Conservation (phyloP, 2,329 filamentous ascomycete genomes). For the Penicillium palitans region DNA sequence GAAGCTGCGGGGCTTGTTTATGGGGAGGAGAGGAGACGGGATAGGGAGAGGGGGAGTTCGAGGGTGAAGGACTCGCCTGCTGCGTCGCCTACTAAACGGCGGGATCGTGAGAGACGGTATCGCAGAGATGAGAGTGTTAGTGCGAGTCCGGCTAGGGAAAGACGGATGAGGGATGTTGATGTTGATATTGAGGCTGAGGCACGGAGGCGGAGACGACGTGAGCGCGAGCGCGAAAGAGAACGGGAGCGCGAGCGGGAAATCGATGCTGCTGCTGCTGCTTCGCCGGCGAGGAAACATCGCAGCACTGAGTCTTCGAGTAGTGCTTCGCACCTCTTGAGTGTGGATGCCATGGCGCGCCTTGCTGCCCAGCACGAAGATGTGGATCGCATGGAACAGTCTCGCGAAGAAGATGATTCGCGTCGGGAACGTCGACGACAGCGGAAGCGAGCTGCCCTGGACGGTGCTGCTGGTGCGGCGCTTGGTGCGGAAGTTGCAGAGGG, state of each 20-base stretch:
- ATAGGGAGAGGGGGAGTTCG: slow-evolving; percentile 22
- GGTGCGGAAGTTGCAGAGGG: slow-evolving; percentile 26
- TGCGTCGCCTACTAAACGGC: slow-evolving; percentile 38
- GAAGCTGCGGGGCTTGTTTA: slow-evolving; percentile 18
- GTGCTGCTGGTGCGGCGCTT: slow-evolving; percentile 19
- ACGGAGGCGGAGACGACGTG: slow-evolving; percentile 30
- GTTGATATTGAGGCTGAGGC: slow-evolving; percentile 26
- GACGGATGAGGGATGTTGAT: slow-evolving; percentile 22
- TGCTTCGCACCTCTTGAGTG: slow-evolving; percentile 46
- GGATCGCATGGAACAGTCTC: slow-evolving; percentile 47
- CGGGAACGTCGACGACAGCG: slow-evolving; percentile 29
- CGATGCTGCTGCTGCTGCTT: slow-evolving; percentile 17
- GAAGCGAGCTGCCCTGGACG: slow-evolving; percentile 29
- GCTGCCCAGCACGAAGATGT: slow-evolving; percentile 62
- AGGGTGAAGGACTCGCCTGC: slow-evolving; percentile 41
- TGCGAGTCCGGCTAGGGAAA: slow-evolving; percentile 21
- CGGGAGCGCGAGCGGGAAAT: slow-evolving; percentile 12
- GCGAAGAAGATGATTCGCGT: slow-evolving; percentile 32
- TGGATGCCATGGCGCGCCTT: slow-evolving; percentile 64
- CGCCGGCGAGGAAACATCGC: slow-evolving; percentile 37
- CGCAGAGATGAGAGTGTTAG: slow-evolving; percentile 34
- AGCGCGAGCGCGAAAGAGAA: slow-evolving; percentile 19
- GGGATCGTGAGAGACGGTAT: slow-evolving; percentile 33
- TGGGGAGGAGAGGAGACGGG: slow-evolving; percentile 18
- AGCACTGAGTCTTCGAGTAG: slow-evolving; percentile 47